A percentile compares a stretch with the other conserved stretches of the same genome.
These are phyloP conservation scores for Fusarium camptoceras DNA, from an alignment of 2,329 filamentous ascomycete genomes.

Conservation along the genomic window DNA sequence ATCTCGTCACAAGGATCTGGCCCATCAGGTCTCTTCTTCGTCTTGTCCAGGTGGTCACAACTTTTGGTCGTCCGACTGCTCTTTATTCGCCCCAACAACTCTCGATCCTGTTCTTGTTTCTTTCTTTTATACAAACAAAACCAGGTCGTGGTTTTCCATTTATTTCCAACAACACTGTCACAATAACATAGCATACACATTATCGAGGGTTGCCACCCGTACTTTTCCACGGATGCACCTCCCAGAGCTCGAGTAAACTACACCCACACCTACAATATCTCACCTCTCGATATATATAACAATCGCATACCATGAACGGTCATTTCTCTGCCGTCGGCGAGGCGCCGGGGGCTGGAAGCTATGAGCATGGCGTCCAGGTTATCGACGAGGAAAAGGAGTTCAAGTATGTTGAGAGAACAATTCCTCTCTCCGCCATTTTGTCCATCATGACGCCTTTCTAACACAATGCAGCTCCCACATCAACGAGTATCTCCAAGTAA, in stretches of 20 bases:
- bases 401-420: slow-evolving; percentile 74
- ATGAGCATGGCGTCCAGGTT: slow-evolving; percentile 95
- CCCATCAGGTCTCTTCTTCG: slow-evolving; percentile 25
- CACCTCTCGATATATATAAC: slow-evolving; percentile 19
- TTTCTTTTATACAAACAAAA: slow-evolving; percentile 1
- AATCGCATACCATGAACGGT: slow-evolving; percentile 72
- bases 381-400: slow-evolving; percentile 93
- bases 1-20: slow-evolving; percentile 40
- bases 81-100: slow-evolving; percentile 39
- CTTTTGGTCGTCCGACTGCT: slow-evolving; percentile 41
- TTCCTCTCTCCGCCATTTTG: slow-evolving; percentile 16
- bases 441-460: slow-evolving; percentile 21
- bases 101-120: slow-evolving; percentile 12
- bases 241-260: slow-evolving; percentile 27
- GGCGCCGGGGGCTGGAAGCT: slow-evolving; percentile 72
- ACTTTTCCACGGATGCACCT: slow-evolving; percentile 36
- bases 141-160: background rate
- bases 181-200: slow-evolving; percentile 9
- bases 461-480: slow-evolving; percentile 72
- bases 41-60: slow-evolving; percentile 45
- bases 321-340: slow-evolving; percentile 82
- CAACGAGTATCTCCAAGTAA: slow-evolving; percentile 82
- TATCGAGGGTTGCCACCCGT: slow-evolving; percentile 31
- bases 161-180: slow-evolving; percentile 13
- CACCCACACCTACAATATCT: slow-evolving; percentile 1